Base-by-base conservation (phyloP, 2,329 filamentous ascomycete species). In the Zymoseptoria tritici region DNA sequence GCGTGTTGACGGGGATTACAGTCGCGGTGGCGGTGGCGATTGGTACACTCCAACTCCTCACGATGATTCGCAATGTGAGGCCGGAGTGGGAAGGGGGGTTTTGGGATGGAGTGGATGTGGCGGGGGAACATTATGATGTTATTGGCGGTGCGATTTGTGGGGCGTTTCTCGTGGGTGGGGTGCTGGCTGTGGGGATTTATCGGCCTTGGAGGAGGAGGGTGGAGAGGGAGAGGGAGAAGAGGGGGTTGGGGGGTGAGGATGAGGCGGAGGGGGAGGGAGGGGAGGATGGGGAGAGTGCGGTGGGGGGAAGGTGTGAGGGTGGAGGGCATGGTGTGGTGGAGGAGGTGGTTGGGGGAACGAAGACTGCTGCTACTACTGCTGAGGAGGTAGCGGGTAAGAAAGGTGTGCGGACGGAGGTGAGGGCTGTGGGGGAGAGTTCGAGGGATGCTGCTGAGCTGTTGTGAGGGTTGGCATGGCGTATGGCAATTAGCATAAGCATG, bases 101-200 rank as follows among this genome's bases (percentile, higher is more conserved):
- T 74, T 97, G 94, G 94, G 86, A 96, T 56, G 92, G 91, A 0
- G 88, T 97, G 0, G 83, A 85, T 55, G 83, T 80, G 0, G 85
- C 88, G 0, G 85, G 89, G 0, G 90, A 96, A 64, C 81, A 91
- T 71, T 96, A 91, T 67, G 90, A 96, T 74, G 83, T 93, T 61
- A 86, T 96, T 52, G 91, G 92, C 9, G 94, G 90, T 1, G 83
- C 82, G 16, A 96, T 99, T 36, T 96, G 92, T 64, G 91, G 86
- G 0, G 80, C 90, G 0, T 97, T 97, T 67, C 75, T 96, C 0
- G 73, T 96, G 0, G 87, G 91, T 53, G 93, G 91, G 0, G 73
- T 84, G 0, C 79, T 89, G 0, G 91, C 90, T 7, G 82, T 96
- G 0, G 13, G 93, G 0, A 71, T 88, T 0, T 97, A 97, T 71